Conservation (phyloP, 441 rosid genomes). For the Corymbia calophylla region DNA sequence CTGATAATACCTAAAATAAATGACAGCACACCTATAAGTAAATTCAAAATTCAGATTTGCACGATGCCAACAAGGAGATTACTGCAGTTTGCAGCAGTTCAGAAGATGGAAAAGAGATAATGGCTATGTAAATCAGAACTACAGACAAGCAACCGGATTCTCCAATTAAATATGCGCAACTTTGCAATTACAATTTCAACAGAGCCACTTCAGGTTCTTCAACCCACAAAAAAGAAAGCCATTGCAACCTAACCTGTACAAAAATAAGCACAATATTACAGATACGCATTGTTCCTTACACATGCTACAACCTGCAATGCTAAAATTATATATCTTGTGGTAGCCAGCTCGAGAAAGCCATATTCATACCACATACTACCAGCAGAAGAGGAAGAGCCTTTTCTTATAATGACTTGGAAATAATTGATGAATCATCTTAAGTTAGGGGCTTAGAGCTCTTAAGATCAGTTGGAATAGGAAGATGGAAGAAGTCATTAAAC, state of each 20-base stretch:
- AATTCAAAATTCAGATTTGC: not conserved
- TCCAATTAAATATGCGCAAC: not conserved
- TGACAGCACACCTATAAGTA: not conserved
- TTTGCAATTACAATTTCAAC: not conserved
- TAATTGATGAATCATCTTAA: not conserved
- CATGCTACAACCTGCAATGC: not conserved
- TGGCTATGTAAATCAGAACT: not conserved
- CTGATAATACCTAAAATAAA: not conserved
- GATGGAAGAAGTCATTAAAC: not conserved
- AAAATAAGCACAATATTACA: not conserved
- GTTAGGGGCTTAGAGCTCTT: not conserved
- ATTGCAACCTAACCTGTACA: not conserved
- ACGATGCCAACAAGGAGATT: not conserved
- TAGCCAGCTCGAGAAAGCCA: not conserved
- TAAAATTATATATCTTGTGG: not conserved
- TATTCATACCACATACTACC: not conserved
- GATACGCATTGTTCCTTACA: not conserved
- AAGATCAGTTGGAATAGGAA: not conserved
- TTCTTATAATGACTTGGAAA: not conserved
- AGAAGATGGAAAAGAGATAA: not conserved
- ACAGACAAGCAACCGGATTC: not conserved
- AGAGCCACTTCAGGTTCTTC: not conserved
- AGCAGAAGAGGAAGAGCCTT: not conserved
- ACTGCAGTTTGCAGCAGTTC: not conserved
- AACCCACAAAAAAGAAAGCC: not conserved